Conservation (phyloP, 768 basidiomycete genomes). For the Mrakia frigida region DNA sequence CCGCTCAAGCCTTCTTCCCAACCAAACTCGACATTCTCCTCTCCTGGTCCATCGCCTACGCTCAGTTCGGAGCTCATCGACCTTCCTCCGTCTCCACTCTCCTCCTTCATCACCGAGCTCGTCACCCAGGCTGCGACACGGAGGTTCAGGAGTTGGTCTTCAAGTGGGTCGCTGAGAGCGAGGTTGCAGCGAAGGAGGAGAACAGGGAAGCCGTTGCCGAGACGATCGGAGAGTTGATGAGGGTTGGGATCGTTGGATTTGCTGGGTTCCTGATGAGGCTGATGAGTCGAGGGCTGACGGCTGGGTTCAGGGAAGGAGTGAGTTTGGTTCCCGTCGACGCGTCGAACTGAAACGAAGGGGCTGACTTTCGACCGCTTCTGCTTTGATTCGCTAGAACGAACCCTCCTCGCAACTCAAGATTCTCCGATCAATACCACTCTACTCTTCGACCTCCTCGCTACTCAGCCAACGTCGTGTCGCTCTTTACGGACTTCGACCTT, state of each 20-base stretch:
- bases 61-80: constrained; percentile 9
- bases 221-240: constrained; percentile 27
- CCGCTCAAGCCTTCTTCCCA: background rate
- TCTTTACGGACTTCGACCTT: constrained; percentile 14
- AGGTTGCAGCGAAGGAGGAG: constrained; percentile 14
- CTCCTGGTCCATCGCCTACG: constrained; percentile 29
- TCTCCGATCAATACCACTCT: constrained; percentile 28
- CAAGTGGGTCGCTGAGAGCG: constrained; percentile 25
- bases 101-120: constrained; percentile 10
- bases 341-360: background rate
- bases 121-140: background rate
- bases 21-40: constrained; percentile 33
- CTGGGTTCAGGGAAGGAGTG: constrained; percentile 7
- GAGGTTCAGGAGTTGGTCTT: constrained; percentile 18
- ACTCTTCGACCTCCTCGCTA: constrained; percentile 12
- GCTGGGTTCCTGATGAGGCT: constrained; percentile 19
- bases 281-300: constrained; percentile 23
- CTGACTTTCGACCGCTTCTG: background rate
- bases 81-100: constrained; percentile 22
- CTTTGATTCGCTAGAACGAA: background rate
- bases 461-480: constrained; percentile 23
- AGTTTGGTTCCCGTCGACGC: background rate
- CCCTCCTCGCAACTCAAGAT: constrained; percentile 6
- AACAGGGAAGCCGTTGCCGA: constrained; percentile 22
- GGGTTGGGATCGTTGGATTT: constrained; percentile 3